phyloP scores from a whole-genome alignment of 1,284 basidiomycete species.

The Vanrija sp. region DNA sequence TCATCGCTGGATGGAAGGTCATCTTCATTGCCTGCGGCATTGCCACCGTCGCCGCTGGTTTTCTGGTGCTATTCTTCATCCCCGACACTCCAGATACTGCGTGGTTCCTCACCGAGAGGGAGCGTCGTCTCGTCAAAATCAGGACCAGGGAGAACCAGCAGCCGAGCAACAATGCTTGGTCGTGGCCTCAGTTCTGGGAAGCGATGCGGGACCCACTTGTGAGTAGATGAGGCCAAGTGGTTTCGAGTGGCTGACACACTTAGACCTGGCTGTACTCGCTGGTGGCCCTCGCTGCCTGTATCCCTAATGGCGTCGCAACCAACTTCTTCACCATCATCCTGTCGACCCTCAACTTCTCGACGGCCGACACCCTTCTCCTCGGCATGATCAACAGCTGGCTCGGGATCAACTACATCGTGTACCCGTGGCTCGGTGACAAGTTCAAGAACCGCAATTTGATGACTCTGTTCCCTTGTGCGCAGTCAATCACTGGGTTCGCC shows the following conservation, averaged over 20 bases:
- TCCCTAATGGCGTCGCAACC: no score
- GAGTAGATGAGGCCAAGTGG: no score
- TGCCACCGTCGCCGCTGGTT: slow-evolving; percentile 16
- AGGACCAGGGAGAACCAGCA: no score
- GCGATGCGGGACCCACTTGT: no score
- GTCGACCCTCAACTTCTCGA: no score
- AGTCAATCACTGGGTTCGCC: no score
- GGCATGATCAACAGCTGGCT: slow-evolving; percentile 15
- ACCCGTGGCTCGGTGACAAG: neutral
- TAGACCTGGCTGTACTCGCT: no score
- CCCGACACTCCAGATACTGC: slow-evolving; percentile 28
- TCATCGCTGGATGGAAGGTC: slow-evolving; percentile 18
- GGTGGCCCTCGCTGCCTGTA: no score
- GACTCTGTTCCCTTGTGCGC: neutral
- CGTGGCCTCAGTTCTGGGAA: no score
- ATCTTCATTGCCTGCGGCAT: slow-evolving; percentile 23
- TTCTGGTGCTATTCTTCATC: slow-evolving; percentile 23
- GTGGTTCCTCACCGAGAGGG: slow-evolving; percentile 24
- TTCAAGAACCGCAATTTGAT: neutral
- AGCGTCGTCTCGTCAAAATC: slow-evolving; percentile 11
- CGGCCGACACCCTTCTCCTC: slow-evolving; percentile 4
- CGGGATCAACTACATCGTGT: neutral
- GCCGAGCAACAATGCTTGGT: no score
- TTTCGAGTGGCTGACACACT: no score
- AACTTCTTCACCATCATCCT: no score